Conservation (phyloP, 371 early-diverging fungal genomes). For the Basidiobolus meristosporus region DNA sequence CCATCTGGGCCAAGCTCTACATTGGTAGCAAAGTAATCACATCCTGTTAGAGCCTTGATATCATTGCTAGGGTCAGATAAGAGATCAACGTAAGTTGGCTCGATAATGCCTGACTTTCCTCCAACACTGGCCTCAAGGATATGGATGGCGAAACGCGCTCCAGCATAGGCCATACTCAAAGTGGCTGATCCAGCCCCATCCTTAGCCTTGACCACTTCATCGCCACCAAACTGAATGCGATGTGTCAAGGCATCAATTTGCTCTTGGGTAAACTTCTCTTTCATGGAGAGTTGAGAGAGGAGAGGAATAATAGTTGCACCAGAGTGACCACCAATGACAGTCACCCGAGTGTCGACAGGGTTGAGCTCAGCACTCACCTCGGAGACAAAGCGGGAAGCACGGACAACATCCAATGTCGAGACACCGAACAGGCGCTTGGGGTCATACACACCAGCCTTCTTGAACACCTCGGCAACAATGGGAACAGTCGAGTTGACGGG, state of each 20-base stretch:
- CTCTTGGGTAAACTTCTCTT: slow-evolving; percentile 31
- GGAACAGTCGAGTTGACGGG: slow-evolving; percentile 88
- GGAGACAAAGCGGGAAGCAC: slow-evolving; percentile 71
- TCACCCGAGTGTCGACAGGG: slow-evolving; percentile 8
- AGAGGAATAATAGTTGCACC: slow-evolving; percentile 79
- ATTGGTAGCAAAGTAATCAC: slow-evolving; percentile 90
- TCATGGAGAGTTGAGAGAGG: slow-evolving; percentile 31
- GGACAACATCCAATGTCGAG: slow-evolving; percentile 74
- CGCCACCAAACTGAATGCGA: slow-evolving; percentile 87
- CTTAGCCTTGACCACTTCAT: slow-evolving; percentile 91
- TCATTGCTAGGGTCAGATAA: slow-evolving; percentile 6
- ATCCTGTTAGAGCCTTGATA: slow-evolving; percentile 9
- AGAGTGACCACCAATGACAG: slow-evolving; percentile 80
- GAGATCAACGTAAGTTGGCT: slow-evolving; percentile 48
- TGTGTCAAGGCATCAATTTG: slow-evolving; percentile 58
- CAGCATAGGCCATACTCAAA: slow-evolving; percentile 84
- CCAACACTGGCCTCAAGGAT: slow-evolving; percentile 44
- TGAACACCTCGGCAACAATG: slow-evolving; percentile 68
- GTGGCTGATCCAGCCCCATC: slow-evolving; percentile 67
- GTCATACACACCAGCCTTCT: slow-evolving; percentile 57
- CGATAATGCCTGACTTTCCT: slow-evolving; percentile 39
- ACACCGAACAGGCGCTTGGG: slow-evolving; percentile 73
- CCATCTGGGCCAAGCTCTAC: slow-evolving; percentile 61
- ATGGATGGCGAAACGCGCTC: slow-evolving; percentile 60
- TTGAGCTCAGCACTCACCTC: slow-evolving; percentile 24